Evolutionary conservation across 129 eudicot genomes (phyloP), one percentile per base, ranked within the genome.

Genomic region (Tagetes patula): DNA sequence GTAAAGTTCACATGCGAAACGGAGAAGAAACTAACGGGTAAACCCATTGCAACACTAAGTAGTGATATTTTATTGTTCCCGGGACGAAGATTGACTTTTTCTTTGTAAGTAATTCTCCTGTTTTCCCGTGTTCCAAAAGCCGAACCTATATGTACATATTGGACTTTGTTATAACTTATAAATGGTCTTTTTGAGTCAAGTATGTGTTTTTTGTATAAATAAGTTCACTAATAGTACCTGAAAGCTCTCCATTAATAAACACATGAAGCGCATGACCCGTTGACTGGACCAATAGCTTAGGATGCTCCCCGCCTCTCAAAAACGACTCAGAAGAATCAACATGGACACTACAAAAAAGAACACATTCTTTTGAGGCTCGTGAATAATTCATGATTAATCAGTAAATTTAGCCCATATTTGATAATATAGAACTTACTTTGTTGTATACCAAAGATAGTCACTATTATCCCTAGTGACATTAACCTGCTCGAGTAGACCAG

Each of bases 11-110:
- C 49, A 4, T 59, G 62, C 63, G 33, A 77, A 7, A 73, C 3
- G 20, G 36, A 63, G 37, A 10, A 73, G 34, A 45, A 73, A 83
- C 96, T 81, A 71, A 89, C 98, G 50, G 95, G 96, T 62, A 93
- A 78, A 77, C 99, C 99, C 81, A 88, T 94, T 41, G 98, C 96
- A 56, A 93, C 91, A 58, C 98, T 93, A 47, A 93, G 92, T 54
- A 93, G 83, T 45, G 88, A 79, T 63, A 93, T 87, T 78, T 72
- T 81, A 45, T 93, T 93, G 66, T 70, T 79, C 72, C 98, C 98
- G 7, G 98, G 87, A 42, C 52, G 92, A 13, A 93, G 86, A 58
- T 85, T 85, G 34, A 85, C 92, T 10, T 82, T 84, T 71, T 80
- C 87, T 50, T 73, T 82, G 41, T 79, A 89, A 10, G 82, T 66